phyloP scores from a whole-genome alignment of 176 grass and related monocot genomes.

The Echinochloa phyllopogon region DNA sequence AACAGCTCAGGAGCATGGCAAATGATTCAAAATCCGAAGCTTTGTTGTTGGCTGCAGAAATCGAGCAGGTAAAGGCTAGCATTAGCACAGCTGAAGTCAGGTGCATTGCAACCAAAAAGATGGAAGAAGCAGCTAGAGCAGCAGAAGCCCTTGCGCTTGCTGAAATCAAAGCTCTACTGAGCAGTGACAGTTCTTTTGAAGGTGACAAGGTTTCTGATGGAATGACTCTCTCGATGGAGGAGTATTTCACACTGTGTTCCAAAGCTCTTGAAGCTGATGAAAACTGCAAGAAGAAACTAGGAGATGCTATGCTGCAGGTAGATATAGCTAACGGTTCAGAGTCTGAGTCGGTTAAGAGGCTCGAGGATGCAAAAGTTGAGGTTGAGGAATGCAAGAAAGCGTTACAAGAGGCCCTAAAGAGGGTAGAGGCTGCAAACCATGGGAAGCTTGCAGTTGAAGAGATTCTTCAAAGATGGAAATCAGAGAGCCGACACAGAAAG shows the following conservation, averaged over 20 bases:
- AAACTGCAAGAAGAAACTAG: slow-evolving; percentile 66
- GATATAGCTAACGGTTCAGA: slow-evolving; percentile 66
- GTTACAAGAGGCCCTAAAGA: slow-evolving; percentile 73
- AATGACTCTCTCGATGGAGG: slow-evolving; percentile 68
- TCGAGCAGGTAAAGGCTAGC: slow-evolving; percentile 78
- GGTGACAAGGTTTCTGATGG: slow-evolving; percentile 31
- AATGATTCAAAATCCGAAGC: slow-evolving; percentile 71
- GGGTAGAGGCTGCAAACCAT: slow-evolving; percentile 69
- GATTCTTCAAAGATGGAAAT: slow-evolving; percentile 66
- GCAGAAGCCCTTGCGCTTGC: slow-evolving; percentile 81
- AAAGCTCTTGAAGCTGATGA: slow-evolving; percentile 69
- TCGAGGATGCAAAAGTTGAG: slow-evolving; percentile 71
- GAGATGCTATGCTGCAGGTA: slow-evolving; percentile 63
- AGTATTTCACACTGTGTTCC: slow-evolving; percentile 61
- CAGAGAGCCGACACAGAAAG: slow-evolving; percentile 53
- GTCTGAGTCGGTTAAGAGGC: slow-evolving; percentile 44
- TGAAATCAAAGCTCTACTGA: slow-evolving; percentile 75
- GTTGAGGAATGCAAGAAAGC: slow-evolving; percentile 71
- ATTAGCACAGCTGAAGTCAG: slow-evolving; percentile 71
- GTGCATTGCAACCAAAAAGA: slow-evolving; percentile 78
- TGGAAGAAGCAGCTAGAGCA: slow-evolving; percentile 85
- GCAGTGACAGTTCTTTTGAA: slow-evolving; percentile 57
- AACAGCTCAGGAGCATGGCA: slow-evolving; percentile 65
- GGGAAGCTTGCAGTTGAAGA: slow-evolving; percentile 74
- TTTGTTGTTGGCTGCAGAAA: slow-evolving; percentile 58